Percentiles rank a stretch among this genome's conserved stretches.
phyloP scores from a whole-genome alignment of 83 land plant species.

The Thuja plicata region DNA sequence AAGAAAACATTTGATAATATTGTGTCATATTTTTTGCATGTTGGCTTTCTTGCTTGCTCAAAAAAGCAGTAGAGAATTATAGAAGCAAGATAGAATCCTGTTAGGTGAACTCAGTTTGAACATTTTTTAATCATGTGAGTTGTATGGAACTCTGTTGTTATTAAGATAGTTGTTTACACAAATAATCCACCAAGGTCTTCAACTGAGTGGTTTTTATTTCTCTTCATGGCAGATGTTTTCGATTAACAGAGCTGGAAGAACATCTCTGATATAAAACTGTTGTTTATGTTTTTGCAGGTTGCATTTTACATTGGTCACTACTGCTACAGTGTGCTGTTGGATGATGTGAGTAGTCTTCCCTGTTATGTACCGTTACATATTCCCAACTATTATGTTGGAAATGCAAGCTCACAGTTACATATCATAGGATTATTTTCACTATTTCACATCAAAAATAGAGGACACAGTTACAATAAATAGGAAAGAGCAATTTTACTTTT shows the following conservation, averaged over 20 bases:
- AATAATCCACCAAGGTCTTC: neutral
- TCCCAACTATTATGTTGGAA: neutral
- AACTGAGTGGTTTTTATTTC: neutral
- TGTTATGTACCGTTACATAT: neutral
- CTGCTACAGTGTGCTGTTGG: conserved; percentile 21
- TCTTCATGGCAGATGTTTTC: neutral
- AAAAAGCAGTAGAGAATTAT: neutral
- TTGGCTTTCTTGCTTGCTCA: conserved; percentile 3
- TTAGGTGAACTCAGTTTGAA: neutral
- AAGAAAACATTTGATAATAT: neutral
- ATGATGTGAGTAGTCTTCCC: conserved; percentile 15
- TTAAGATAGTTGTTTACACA: neutral
- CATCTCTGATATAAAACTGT: neutral
- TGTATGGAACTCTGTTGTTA: neutral
- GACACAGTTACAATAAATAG: neutral
- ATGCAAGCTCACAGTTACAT: neutral
- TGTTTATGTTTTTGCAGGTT: neutral
- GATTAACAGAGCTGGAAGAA: neutral
- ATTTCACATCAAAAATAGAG: neutral
- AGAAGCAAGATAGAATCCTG: neutral
- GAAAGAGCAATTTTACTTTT: neutral
- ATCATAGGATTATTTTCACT: neutral
- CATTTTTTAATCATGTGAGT: neutral
- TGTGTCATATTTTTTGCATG: neutral
- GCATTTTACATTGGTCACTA: conserved; percentile 15